Percentiles rank a stretch among this genome's conserved stretches.
Evolutionary conservation across 805 yeast genomes (phyloP).

Genomic region (Sugiyamaella valdiviana): DNA sequence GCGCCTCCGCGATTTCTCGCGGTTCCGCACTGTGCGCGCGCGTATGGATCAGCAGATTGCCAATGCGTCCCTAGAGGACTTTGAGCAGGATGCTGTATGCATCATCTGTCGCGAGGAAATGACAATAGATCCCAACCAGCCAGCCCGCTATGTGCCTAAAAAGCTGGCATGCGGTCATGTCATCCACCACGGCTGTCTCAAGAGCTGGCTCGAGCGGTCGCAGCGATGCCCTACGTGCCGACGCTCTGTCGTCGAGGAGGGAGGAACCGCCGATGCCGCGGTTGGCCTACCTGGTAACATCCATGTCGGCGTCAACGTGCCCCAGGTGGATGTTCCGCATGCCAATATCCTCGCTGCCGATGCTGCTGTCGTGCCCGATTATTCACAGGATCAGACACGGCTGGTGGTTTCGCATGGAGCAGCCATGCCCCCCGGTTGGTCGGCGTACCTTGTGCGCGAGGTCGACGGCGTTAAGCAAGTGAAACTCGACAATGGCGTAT

Average conservation of each 20-base stretch:
- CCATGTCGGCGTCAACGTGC: too few relatives aligned
- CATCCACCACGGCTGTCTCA: conserved; percentile 81
- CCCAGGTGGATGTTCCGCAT: too few relatives aligned
- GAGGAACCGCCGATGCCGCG: neutral
- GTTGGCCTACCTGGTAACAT: too few relatives aligned
- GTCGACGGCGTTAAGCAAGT: conserved; percentile 8
- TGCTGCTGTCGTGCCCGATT: neutral
- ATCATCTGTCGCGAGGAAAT: conserved; percentile 91
- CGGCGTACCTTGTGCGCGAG: conserved; percentile 10
- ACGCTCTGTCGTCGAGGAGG: conserved; percentile 28
- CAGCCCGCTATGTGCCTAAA: conserved; percentile 56
- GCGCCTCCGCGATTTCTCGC: conserved; percentile 27
- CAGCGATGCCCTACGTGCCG: conserved; percentile 93
- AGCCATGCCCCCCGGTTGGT: conserved; percentile 17
- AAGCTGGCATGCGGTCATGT: conserved; percentile 80
- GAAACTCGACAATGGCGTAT: conserved; percentile 12
- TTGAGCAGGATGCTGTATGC: conserved; percentile 59
- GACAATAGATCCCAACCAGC: conserved; percentile 38
- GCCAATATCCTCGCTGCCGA: too few relatives aligned
- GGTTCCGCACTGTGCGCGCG: conserved; percentile 33
- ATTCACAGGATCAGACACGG: neutral
- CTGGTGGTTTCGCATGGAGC: neutral
- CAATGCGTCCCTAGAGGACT: conserved; percentile 57
- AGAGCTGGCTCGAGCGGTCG: conserved; percentile 88
- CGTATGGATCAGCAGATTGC: conserved; percentile 52